phyloP scores from a whole-genome alignment of 352 stramenopile species.

The Pythium grandisporangium region DNA sequence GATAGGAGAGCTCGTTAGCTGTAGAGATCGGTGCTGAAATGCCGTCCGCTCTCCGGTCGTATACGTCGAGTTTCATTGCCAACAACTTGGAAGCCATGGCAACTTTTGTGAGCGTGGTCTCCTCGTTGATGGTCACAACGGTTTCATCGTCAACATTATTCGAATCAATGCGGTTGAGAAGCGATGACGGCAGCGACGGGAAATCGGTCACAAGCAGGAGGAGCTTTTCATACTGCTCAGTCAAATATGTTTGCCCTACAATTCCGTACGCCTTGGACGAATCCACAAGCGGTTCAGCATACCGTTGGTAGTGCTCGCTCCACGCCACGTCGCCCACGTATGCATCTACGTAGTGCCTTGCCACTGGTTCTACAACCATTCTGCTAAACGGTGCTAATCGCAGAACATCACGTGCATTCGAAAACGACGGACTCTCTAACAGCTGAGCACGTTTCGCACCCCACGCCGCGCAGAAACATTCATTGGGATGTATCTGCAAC shows the following conservation, averaged over 20 bases:
- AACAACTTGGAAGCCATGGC: constrained; percentile 27
- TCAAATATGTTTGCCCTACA: not conserved
- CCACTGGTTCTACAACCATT: constrained; percentile 5
- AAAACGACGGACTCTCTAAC: constrained; percentile 1
- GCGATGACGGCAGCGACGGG: too few species aligned
- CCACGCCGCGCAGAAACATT: constrained; percentile 12
- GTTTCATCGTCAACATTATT: constrained; percentile 1
- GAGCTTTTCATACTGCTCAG: not conserved
- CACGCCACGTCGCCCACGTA: constrained; percentile 5
- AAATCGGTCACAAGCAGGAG: too few species aligned
- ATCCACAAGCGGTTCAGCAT: not conserved
- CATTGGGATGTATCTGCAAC: too few species aligned
- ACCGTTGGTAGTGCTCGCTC: constrained; percentile 2
- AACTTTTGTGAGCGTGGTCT: constrained; percentile 16
- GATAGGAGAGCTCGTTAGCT: too few species aligned
- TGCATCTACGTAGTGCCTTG: not conserved
- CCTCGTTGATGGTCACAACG: constrained; percentile 6
- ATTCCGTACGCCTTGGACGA: not conserved
- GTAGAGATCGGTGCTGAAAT: too few species aligned
- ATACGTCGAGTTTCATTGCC: not conserved
- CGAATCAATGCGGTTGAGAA: too few species aligned
- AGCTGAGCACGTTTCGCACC: not conserved
- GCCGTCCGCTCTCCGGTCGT: not conserved
- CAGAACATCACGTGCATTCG: not conserved
- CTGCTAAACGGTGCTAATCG: constrained; percentile 8